Evolutionary conservation across 768 basidiomycete genomes (phyloP).

Genomic region (Filobasidium floriforme): DNA sequence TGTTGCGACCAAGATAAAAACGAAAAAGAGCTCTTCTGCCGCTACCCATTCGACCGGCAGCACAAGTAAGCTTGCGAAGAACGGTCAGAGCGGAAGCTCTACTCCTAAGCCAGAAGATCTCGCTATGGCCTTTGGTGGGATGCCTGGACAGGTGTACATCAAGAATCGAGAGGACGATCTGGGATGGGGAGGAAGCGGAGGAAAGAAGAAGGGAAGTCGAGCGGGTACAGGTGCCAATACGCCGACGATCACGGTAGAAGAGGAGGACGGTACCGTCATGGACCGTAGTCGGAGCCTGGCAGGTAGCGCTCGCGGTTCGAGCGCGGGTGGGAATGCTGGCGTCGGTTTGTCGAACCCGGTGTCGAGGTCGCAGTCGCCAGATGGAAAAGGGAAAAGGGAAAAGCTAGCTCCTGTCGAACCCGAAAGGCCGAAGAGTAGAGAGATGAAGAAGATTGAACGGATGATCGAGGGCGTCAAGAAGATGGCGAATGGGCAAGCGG

Average conservation of each 20-base stretch:
- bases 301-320: slow-evolving; percentile 1
- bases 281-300: background rate
- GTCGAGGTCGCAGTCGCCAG: slow-evolving; percentile 7
- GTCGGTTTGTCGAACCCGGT: background rate
- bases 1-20: slow-evolving; percentile 7
- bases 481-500: slow-evolving; percentile 19
- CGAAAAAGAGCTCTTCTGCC: slow-evolving; percentile 7
- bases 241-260: slow-evolving; percentile 8
- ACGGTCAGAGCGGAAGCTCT: background rate
- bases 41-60: background rate
- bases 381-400: slow-evolving; percentile 24
- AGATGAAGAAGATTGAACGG: slow-evolving; percentile 34
- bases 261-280: slow-evolving; percentile 17
- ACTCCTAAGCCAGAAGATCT: slow-evolving; percentile 25
- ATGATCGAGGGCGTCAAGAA: slow-evolving; percentile 28
- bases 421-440: slow-evolving; percentile 28
- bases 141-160: slow-evolving; percentile 34
- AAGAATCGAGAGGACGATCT: slow-evolving; percentile 23
- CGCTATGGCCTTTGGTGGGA: slow-evolving; percentile 31
- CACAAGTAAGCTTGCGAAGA: background rate
- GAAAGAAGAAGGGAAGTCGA: slow-evolving; percentile 9
- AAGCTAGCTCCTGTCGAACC: slow-evolving; percentile 12
- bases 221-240: slow-evolving; percentile 19
- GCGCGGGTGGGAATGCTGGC: slow-evolving; percentile 4
- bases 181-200: slow-evolving; percentile 5